Evolutionary conservation across 139 green algal genomes (phyloP).

Genomic region (Pedinophyceae sp.): DNA sequence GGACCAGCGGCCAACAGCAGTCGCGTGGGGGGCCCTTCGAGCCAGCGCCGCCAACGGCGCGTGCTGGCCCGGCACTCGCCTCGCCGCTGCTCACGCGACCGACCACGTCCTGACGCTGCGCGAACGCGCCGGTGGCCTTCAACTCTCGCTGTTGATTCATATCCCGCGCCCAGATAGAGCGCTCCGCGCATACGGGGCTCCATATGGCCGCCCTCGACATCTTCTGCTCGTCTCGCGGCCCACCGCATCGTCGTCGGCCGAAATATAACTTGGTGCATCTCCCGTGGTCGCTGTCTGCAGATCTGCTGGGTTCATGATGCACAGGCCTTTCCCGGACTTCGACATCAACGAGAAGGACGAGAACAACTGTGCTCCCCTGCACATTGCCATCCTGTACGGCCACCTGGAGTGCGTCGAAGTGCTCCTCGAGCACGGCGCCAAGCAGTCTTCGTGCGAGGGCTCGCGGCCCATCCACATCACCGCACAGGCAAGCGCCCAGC

Average conservation of each 20-base stretch:
- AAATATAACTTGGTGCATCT: too few relatives aligned
- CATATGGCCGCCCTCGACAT: background rate
- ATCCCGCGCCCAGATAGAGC: too few relatives aligned
- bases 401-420: slow-evolving; percentile 22
- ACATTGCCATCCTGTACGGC: slow-evolving; percentile 59
- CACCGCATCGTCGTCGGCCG: too few relatives aligned
- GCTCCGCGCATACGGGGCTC: background rate
- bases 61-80: too few relatives aligned
- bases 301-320: background rate
- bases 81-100: too few relatives aligned
- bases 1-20: background rate
- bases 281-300: too few relatives aligned
- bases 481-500: slow-evolving; percentile 4
- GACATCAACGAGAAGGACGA: slow-evolving; percentile 30
- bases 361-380: slow-evolving; percentile 49
- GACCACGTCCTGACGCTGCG: too few relatives aligned
- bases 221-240: background rate
- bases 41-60: too few relatives aligned
- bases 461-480: slow-evolving; percentile 46
- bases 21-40: too few relatives aligned
- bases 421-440: slow-evolving; percentile 34
- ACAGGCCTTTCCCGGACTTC: background rate
- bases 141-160: too few relatives aligned
- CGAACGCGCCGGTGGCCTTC: too few relatives aligned
- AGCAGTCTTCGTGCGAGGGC: slow-evolving; percentile 33